Conservation (phyloP, 2,329 filamentous ascomycete genomes). For the Aschersonia sp. region DNA sequence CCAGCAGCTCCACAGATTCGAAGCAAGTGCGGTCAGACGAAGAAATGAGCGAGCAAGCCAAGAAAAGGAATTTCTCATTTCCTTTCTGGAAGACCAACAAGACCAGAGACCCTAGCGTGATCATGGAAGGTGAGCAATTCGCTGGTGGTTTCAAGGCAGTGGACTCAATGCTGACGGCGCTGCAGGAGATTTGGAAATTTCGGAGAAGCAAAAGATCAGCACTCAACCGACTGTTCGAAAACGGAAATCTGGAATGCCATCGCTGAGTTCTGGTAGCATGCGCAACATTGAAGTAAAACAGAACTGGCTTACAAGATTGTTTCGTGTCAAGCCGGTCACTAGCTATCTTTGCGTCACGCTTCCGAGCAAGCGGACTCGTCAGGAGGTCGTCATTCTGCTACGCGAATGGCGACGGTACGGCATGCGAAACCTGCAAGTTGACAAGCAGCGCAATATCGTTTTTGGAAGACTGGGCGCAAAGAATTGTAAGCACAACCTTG, state of each 20-base stretch:
- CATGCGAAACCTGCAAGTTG: slow-evolving; percentile 63
- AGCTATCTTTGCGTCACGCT: slow-evolving; percentile 63
- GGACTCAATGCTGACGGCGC: not conserved
- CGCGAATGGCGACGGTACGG: slow-evolving; percentile 72
- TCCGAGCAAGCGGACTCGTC: slow-evolving; percentile 52
- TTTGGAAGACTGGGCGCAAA: slow-evolving; percentile 60
- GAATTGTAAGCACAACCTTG: slow-evolving; percentile 52
- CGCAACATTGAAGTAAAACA: slow-evolving; percentile 53
- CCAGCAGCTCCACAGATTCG: slow-evolving; percentile 2
- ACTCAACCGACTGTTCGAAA: slow-evolving; percentile 1
- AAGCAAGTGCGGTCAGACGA: slow-evolving; percentile 6
- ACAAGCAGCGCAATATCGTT: slow-evolving; percentile 66
- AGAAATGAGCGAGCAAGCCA: slow-evolving; percentile 17
- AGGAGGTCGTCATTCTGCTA: slow-evolving; percentile 62
- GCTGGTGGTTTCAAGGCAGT: not conserved
- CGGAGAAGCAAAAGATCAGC: slow-evolving; percentile 3
- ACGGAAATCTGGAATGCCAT: slow-evolving; percentile 15
- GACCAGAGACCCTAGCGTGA: slow-evolving; percentile 27
- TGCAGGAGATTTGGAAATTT: not conserved
- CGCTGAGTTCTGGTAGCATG: slow-evolving; percentile 21
- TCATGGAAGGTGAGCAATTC: slow-evolving; percentile 22
- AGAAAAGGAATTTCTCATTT: slow-evolving; percentile 38
- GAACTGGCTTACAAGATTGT: slow-evolving; percentile 80
- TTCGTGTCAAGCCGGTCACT: slow-evolving; percentile 74
- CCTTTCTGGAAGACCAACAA: slow-evolving; percentile 40